phyloP scores from a whole-genome alignment of 441 rosid genomes.

The Capsella rubella region DNA sequence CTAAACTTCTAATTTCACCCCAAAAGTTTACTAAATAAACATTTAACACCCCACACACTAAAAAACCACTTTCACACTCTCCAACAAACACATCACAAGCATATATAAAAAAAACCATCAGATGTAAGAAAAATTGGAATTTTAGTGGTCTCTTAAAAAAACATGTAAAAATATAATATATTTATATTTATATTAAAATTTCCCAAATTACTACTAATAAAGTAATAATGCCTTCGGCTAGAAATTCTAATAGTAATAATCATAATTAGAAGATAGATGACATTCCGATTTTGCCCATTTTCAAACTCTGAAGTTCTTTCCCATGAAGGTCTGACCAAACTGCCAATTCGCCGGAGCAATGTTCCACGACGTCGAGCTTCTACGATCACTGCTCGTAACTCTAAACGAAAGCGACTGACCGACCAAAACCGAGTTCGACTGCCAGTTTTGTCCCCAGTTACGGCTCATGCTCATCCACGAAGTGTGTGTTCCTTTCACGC shows the following conservation, averaged over 20 bases:
- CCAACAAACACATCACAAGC: conserved; percentile 24
- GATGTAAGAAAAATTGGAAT: conserved; percentile 28
- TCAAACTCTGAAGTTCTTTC: conserved; percentile 56
- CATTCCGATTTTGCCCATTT: conserved; percentile 6
- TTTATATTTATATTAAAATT: conserved; percentile 9
- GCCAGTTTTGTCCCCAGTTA: conserved; percentile 64
- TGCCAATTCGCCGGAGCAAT: conserved; percentile 55
- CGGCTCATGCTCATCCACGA: conserved; percentile 57
- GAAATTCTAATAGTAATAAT: background rate
- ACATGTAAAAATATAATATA: background rate
- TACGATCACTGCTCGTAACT: conserved; percentile 54
- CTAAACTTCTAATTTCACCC: conserved; percentile 31
- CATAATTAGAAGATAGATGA: conserved; percentile 4
- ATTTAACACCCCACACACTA: conserved; percentile 40
- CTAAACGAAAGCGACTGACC: conserved; percentile 58
- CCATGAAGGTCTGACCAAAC: conserved; percentile 56
- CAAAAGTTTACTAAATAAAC: conserved; percentile 14
- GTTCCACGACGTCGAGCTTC: conserved; percentile 57
- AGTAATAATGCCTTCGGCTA: conserved; percentile 40
- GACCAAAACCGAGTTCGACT: conserved; percentile 50
- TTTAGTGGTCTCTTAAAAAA: conserved; percentile 14
- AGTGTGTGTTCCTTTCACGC: conserved; percentile 51
- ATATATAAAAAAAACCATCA: background rate
- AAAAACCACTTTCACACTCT: conserved; percentile 35
- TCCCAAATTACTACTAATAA: conserved; percentile 1